These are phyloP conservation scores for Penicillium sp. DNA, from an alignment of 2,329 filamentous ascomycete genomes.

Conservation along the genomic window DNA sequence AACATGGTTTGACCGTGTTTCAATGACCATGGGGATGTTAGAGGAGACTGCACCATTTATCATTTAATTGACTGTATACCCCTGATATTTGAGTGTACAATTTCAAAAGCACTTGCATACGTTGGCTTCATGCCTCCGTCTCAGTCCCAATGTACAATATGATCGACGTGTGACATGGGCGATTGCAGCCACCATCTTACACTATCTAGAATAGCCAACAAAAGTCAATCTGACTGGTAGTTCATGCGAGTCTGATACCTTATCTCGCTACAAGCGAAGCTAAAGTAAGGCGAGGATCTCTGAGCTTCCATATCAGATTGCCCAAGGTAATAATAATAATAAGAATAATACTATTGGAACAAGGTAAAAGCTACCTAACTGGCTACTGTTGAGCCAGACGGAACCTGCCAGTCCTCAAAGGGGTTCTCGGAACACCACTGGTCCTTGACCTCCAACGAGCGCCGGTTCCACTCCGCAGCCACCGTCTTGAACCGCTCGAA, in stretches of 20 bases:
- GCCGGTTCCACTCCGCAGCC: slow-evolving; percentile 54
- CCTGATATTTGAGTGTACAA: not conserved
- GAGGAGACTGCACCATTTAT: not conserved
- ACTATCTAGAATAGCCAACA: not conserved
- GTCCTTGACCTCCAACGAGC: slow-evolving; percentile 41
- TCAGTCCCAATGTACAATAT: not conserved
- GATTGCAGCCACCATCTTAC: not conserved
- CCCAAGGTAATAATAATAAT: not conserved
- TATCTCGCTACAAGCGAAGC: not conserved
- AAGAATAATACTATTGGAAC: not conserved
- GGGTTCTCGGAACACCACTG: slow-evolving; percentile 43
- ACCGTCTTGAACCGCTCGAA: slow-evolving; percentile 71
- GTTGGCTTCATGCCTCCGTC: not conserved
- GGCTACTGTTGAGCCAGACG: not conserved
- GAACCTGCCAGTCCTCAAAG: slow-evolving; percentile 34
- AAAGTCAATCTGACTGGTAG: not conserved
- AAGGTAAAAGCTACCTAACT: not conserved
- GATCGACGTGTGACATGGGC: not conserved
- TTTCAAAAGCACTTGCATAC: not conserved
- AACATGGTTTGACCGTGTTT: slow-evolving; percentile 2
- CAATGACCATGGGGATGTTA: slow-evolving; percentile 2
- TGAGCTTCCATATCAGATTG: not conserved
- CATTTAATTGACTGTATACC: not conserved
- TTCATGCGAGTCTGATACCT: not conserved
- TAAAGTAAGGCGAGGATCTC: not conserved